Base-by-base conservation (phyloP, 352 stramenopile genomes). In the Globisporangium barbulae region DNA sequence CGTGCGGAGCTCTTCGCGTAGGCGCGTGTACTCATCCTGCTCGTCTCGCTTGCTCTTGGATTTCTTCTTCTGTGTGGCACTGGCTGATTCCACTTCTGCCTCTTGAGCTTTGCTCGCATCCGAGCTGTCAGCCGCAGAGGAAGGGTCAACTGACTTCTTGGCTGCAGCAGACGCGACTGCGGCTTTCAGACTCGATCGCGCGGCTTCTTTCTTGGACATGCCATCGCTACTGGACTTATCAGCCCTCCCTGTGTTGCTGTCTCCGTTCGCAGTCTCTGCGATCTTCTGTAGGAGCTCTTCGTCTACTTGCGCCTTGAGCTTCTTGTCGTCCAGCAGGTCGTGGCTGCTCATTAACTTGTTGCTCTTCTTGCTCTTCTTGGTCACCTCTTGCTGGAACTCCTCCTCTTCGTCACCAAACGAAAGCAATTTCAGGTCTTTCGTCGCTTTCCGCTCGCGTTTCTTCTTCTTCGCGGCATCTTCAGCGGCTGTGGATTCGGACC, bases 351-450 rank as follows among this genome's bases (percentile, higher is more conserved):
- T 79, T 65, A 89, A 89, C 59, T 71, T 80, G 56, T 71, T 77
- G 50, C 28, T 21, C 53, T 63, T 83, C 52, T 88, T 91, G 17
- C 63, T 71, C 54, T 78, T 83, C 33, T 64, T 73, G 12, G 55
- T 39, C 31, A 78, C 68, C 35, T 90, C 79, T 41, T 89, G 70
- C 54, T 89, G 67, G 48, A 83, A 83, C 47, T 69, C 79, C 15
- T 81, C 72, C 55, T 98, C 86, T 70, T 98, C 93, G 54, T 98
- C 91, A 22, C 92, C 94, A 75, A 99, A 99, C 54, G 92, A 98
- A n/a, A 99, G 77, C 39, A 98, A 74, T 68, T 98, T 98, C 22
- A 93, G 74, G 69, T 99, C 89, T 30, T 95, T 93, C 22, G 91
- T 97, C n/a, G 89, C 88, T 65, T 97, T 98, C 1, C 90, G 83